Evolutionary conservation across 2,329 filamentous ascomycete genomes (phyloP).

Genomic region (Diaporthe helianthi): DNA sequence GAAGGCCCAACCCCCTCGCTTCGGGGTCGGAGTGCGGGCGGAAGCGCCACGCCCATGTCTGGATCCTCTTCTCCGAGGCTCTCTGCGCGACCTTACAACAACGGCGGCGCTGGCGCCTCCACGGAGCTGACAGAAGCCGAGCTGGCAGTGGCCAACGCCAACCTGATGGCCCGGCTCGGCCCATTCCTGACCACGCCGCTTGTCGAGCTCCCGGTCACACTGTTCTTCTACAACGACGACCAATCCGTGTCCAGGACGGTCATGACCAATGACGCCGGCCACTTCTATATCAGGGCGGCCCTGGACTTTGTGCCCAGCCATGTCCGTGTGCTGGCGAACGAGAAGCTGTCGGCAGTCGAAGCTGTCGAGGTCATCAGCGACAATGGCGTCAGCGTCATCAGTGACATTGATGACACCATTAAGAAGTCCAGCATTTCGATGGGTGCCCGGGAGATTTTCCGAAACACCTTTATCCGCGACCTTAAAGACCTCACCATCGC

Average conservation of each 20-base stretch:
- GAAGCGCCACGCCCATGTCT: conserved; percentile 45
- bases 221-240: conserved; percentile 93
- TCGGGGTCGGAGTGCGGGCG: conserved; percentile 43
- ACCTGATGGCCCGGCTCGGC: conserved; percentile 84
- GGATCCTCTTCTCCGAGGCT: conserved; percentile 53
- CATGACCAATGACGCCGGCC: conserved; percentile 85
- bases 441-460: conserved; percentile 92
- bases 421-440: conserved; percentile 91
- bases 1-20: conserved; percentile 40
- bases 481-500: conserved; percentile 81
- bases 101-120: conserved; percentile 38
- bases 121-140: conserved; percentile 76
- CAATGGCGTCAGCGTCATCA: conserved; percentile 87
- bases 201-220: conserved; percentile 78
- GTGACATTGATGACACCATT: conserved; percentile 96
- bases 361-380: conserved; percentile 79
- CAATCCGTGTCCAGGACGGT: conserved; percentile 85
- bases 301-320: conserved; percentile 92
- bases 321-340: conserved; percentile 84
- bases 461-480: conserved; percentile 93
- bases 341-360: conserved; percentile 82
- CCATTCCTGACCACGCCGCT: conserved; percentile 90
- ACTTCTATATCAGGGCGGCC: conserved; percentile 81
- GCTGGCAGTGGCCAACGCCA: conserved; percentile 79
- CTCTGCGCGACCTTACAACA: conserved; percentile 47